Conservation (phyloP, 2,329 filamentous ascomycete genomes). For the Fusarium buharicum region DNA sequence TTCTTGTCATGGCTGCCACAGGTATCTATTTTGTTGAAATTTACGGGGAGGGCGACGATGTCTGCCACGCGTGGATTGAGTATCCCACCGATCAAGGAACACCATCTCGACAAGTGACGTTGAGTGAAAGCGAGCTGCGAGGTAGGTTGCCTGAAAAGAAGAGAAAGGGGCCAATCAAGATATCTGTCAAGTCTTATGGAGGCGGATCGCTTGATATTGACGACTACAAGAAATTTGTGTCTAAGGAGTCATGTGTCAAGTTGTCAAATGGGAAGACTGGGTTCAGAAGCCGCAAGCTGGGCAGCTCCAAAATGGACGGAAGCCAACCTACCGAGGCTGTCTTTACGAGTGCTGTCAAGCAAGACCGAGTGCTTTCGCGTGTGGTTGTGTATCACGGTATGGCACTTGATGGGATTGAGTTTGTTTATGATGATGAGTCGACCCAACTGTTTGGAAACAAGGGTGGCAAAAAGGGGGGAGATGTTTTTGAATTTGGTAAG, state of each 20-base stretch:
- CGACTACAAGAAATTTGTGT: conserved; percentile 77
- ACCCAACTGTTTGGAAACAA: conserved; percentile 87
- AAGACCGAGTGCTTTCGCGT: conserved; percentile 77
- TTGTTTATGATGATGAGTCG: conserved; percentile 88
- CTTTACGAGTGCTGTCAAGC: conserved; percentile 73
- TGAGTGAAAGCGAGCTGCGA: conserved; percentile 81
- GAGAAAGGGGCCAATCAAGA: conserved; percentile 74
- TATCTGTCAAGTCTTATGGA: conserved; percentile 80
- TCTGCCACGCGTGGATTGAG: conserved; percentile 85
- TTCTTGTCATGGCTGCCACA: conserved; percentile 80
- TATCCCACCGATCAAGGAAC: conserved; percentile 72
- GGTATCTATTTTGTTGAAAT: conserved; percentile 90
- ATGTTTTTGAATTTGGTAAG: conserved; percentile 81
- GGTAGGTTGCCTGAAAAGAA: conserved; percentile 76
- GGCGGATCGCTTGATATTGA: conserved; percentile 79
- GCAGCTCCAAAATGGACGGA: conserved; percentile 75
- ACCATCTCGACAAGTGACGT: conserved; percentile 75
- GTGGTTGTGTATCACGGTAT: conserved; percentile 81
- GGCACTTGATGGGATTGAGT: conserved; percentile 87
- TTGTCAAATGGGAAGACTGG: conserved; percentile 76
- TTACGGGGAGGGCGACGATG: conserved; percentile 79
- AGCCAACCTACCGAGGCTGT: conserved; percentile 77
- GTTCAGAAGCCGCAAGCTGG: conserved; percentile 80
- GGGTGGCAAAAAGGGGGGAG: conserved; percentile 74
- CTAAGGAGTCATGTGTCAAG: conserved; percentile 78